These are phyloP conservation scores for Tylopilus rubrobrunneus DNA, from an alignment of 768 basidiomycete genomes.

Conservation along the genomic window DNA sequence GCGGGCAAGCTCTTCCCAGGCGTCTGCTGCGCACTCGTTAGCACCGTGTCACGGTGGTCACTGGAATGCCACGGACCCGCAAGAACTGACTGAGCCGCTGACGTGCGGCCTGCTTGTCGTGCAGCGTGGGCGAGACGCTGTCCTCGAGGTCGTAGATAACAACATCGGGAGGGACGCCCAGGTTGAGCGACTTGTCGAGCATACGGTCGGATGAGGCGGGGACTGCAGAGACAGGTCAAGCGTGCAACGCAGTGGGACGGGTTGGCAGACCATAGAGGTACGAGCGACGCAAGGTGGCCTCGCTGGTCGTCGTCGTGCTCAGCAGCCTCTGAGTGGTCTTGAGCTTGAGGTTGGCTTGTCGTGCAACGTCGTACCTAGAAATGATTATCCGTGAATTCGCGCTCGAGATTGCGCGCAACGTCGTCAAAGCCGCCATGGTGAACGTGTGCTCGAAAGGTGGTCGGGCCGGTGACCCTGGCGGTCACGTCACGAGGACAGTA, in stretches of 20 bases:
- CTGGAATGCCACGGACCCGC: constrained; percentile 35
- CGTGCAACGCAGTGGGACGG: not conserved
- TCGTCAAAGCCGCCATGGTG: not conserved
- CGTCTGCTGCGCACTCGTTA: constrained; percentile 22
- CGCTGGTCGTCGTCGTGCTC: constrained; percentile 15
- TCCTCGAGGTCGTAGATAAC: constrained; percentile 90
- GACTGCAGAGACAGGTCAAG: constrained; percentile 38
- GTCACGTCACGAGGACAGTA: too few relatives aligned
- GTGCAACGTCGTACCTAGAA: not conserved
- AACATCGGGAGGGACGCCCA: constrained; percentile 55
- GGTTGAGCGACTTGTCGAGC: constrained; percentile 69
- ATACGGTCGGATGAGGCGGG: constrained; percentile 77
- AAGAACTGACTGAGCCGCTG: constrained; percentile 53
- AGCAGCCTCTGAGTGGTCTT: constrained; percentile 5
- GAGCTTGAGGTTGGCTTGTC: not conserved
- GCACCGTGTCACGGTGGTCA: not conserved
- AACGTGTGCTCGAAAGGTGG: not conserved
- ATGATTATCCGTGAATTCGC: not conserved
- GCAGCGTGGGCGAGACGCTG: constrained; percentile 60
- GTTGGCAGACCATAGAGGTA: constrained; percentile 52
- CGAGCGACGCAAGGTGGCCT: constrained; percentile 42
- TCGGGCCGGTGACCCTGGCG: too few relatives aligned
- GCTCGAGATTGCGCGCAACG: constrained; percentile 6
- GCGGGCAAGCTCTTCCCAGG: constrained; percentile 36
- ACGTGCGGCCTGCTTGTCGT: constrained; percentile 60